Conservation (phyloP, 1,139 yeast species). For the Yamadazyma triangularis region DNA sequence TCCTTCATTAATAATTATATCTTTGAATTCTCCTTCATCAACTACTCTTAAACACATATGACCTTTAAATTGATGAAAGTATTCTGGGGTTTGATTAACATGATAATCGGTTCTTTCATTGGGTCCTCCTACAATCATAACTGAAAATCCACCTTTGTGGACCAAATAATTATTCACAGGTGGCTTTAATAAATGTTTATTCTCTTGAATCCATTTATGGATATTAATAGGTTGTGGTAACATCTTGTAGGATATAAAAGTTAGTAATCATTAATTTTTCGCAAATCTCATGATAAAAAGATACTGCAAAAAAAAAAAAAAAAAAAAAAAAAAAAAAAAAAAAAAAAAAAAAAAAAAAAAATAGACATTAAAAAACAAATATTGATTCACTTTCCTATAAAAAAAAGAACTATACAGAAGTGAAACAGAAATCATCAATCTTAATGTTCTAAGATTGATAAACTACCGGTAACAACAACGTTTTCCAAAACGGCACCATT, state of each 20-base stretch:
- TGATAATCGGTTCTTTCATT: constrained; percentile 92
- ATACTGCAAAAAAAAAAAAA: too few relatives aligned
- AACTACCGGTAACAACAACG: constrained; percentile 95
- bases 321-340: too few relatives aligned
- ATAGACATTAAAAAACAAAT: too few relatives aligned
- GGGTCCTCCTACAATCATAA: constrained; percentile 95
- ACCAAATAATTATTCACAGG: constrained; percentile 91
- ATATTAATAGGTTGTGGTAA: constrained; percentile 69
- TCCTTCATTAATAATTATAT: constrained; percentile 74
- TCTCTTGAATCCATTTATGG: constrained; percentile 75
- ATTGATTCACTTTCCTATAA: too few relatives aligned
- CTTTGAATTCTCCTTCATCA: constrained; percentile 70
- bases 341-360: too few relatives aligned
- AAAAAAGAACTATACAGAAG: too few relatives aligned
- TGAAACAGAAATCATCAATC: too few relatives aligned
- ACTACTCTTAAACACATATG: constrained; percentile 81
- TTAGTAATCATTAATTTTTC: too few relatives aligned
- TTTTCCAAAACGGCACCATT: constrained; percentile 92
- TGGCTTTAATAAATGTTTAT: constrained; percentile 71
- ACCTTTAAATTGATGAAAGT: constrained; percentile 86
- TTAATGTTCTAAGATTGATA: constrained; percentile 91
- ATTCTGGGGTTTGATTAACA: constrained; percentile 90
- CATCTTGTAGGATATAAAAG: constrained; percentile 32
- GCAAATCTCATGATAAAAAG: too few relatives aligned
- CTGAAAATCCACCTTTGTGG: constrained; percentile 88